phyloP scores from a whole-genome alignment of 108 stramenopile species.

The Schizochytrium sp. region DNA sequence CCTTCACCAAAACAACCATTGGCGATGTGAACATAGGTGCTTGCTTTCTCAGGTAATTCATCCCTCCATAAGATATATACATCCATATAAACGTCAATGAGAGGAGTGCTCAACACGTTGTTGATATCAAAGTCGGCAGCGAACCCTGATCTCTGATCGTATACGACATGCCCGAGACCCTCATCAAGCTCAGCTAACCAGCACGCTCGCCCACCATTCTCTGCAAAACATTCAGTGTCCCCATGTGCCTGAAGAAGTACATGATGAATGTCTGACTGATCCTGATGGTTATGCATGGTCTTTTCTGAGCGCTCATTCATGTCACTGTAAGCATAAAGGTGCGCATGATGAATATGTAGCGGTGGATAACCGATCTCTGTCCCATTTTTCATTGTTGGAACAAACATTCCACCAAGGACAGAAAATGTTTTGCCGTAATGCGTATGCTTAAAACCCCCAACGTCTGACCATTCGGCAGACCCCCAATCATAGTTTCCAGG shows the following conservation, averaged over 20 bases:
- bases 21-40: not conserved
- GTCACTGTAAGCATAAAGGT: not conserved
- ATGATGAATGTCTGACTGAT: constrained; percentile 8
- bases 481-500: constrained; percentile 46
- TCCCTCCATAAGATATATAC: not conserved
- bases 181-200: constrained; percentile 33
- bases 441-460: not conserved
- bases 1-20: constrained; percentile 10
- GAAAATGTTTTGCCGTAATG: constrained; percentile 15
- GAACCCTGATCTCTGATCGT: not conserved
- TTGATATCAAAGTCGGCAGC: constrained; percentile 20
- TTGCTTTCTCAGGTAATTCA: not conserved
- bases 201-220: constrained; percentile 12
- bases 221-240: not conserved
- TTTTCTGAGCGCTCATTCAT: not conserved
- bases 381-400: not conserved
- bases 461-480: not conserved
- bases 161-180: not conserved
- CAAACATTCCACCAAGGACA: constrained; percentile 51
- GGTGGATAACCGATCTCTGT: constrained; percentile 35
- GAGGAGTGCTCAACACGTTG: not conserved
- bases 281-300: not conserved
- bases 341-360: constrained; percentile 53
- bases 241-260: constrained; percentile 45
- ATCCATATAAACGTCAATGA: not conserved